These are phyloP conservation scores for Coleophoma eucalyptorum DNA, from an alignment of 2,329 filamentous ascomycete genomes.

Conservation along the genomic window DNA sequence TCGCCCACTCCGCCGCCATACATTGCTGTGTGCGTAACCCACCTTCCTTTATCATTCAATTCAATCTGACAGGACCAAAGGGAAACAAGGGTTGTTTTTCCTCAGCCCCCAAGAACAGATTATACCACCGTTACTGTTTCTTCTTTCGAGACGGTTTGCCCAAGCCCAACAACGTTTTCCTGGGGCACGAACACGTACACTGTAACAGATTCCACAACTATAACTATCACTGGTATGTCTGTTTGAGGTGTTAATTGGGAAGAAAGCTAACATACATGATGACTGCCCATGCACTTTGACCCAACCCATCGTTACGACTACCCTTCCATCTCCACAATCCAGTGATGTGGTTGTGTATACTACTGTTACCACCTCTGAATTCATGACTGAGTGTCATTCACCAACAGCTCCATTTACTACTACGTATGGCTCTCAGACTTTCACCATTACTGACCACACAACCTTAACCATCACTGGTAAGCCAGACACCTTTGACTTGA, in stretches of 20 bases:
- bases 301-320: not conserved
- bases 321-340: too few species aligned
- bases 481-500: too few species aligned
- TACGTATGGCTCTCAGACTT: too few species aligned
- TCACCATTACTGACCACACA: too few species aligned
- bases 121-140: constrained; percentile 22
- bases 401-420: too few species aligned
- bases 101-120: not conserved
- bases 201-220: not conserved
- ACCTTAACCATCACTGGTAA: too few species aligned
- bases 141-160: constrained; percentile 46
- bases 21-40: not conserved
- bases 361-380: too few species aligned
- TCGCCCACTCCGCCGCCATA: not conserved
- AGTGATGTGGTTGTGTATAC: too few species aligned
- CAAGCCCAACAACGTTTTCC: constrained; percentile 38
- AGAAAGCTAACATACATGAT: not conserved
- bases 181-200: constrained; percentile 24
- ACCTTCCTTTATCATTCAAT: not conserved
- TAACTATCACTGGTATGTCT: not conserved
- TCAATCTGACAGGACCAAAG: not conserved
- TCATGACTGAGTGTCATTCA: too few species aligned
- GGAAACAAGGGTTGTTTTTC: not conserved
- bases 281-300: not conserved
- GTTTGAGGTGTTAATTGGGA: not conserved